Evolutionary conservation across 306 rosid genomes (phyloP), one percentile per base, ranked within the genome.

Genomic region (Begonia masoniana): DNA sequence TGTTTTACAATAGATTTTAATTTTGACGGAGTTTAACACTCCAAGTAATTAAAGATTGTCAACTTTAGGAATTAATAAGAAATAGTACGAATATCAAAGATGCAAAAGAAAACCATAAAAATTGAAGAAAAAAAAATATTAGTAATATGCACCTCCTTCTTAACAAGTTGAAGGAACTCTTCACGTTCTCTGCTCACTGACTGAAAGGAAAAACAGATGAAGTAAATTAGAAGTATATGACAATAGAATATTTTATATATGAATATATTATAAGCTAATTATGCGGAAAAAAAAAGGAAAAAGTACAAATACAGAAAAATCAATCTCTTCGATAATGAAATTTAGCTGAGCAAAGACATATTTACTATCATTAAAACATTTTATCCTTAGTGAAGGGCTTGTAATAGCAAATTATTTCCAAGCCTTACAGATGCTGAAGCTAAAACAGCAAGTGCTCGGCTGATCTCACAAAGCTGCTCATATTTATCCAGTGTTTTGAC

Each of bases 401-500:
- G 35, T 47, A 59, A 48, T 6, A 47, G 31, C 41, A 50, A 59
- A 17, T 41, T 50, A 13, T 53, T 57, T 58, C 52, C 59, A 55
- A 54, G 69, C 60, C 89, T 91, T 80, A 91, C 97, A 76, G 97
- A 91, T 24, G 96, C 95, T 54, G 97, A 85, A 65, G 97, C 85
- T 72, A 91, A 78, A 71, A 91, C 88, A 63, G 97, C 94, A 73
- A 91, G 70, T 24, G 97, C 97, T 41, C 92, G 88, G 63, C 97
- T 91, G 65, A 91, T 58, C 72, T 91, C 94, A 39, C 94, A 85
- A 14, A 91, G 74, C 63, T 91, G 89, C 70, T 83, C 97, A 67
- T 85, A 79, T 74, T 83, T 78, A 73, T 91, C 97, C 41, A 69
- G 12, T 50, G 88, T 59, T 68, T 81, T 78, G 56, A 60, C 76